Base-by-base conservation (phyloP, 345 rosid genomes). In the Triadica sebifera region DNA sequence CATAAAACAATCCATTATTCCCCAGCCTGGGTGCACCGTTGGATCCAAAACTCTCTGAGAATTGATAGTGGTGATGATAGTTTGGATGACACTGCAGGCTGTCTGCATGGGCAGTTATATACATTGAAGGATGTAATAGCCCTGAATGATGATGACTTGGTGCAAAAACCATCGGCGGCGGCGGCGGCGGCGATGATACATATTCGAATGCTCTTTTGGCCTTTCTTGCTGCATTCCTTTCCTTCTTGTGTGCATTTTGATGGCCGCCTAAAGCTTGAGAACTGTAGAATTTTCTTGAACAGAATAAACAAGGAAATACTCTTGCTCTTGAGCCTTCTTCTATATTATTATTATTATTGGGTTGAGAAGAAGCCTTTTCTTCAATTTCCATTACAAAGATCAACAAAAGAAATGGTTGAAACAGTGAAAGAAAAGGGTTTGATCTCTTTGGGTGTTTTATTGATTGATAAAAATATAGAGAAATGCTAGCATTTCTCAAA, bases 221-320 rank as follows among this genome's bases (percentile, higher is more conserved):
- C 73, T 86, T 94, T 77, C 96, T 85, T 0, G 91, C 93, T 10
- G 92, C 89, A 8, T 74, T 85, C 76, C 98, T 84, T 74, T 94
- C 98, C 68, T 86, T 92, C 92, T 90, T 94, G 86, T 94, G 97
- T 17, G 98, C 97, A 47, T 94, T 94, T 65, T 94, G 98, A 78
- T 94, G 98, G 25, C 98, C 98, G 17, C 97, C 98, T 24, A 94
- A 74, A 6, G 98, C 98, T 78, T 94, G 98, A 22, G 98, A 94
- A 62, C 93, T 94, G 80, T 87, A 84, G 76, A 94, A 94, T 71
- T 92, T 86, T 81, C 96, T 84, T 5, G 98, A 86, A 73, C 97
- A 94, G 77, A 89, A 94, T 24, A 86, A 77, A 63, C 97, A 94
- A 3, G 96, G 86, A 69, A 90, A 94, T 7, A 85, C 84, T 74